Percentiles rank a stretch among this genome's conserved stretches.
Evolutionary conservation across 2,329 filamentous ascomycete species (phyloP).

Genomic region (Onygenales sp.): DNA sequence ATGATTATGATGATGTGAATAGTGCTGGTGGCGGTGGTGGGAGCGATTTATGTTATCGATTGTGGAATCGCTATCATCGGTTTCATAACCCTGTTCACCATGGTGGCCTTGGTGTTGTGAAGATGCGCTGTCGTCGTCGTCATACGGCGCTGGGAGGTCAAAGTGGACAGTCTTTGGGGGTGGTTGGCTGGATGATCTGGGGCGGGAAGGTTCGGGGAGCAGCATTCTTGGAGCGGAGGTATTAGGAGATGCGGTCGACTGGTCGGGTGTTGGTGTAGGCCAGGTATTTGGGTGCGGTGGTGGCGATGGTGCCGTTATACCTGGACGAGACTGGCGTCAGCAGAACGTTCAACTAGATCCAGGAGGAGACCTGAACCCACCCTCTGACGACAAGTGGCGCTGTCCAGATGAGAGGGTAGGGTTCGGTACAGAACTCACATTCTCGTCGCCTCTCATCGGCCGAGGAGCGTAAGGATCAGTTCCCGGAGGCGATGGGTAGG

Average conservation of each 20-base stretch:
- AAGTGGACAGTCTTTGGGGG: conserved; percentile 12
- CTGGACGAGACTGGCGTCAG: conserved; percentile 9
- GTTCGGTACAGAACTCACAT: conserved; percentile 38
- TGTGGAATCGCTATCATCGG: conserved; percentile 33
- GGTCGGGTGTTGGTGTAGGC: conserved; percentile 5
- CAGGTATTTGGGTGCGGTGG: not conserved
- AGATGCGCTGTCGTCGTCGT: conserved; percentile 8
- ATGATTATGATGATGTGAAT: not conserved
- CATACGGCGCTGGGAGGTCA: conserved; percentile 7
- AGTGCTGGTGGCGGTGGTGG: conserved; percentile 8
- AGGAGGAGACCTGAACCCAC: conserved; percentile 27
- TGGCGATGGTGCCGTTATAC: conserved; percentile 11
- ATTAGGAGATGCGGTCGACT: too few relatives aligned
- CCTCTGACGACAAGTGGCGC: conserved; percentile 27
- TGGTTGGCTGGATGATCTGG: conserved; percentile 10
- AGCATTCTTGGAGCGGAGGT: too few relatives aligned
- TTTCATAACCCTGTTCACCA: conserved; percentile 30
- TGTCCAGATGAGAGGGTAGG: conserved; percentile 26
- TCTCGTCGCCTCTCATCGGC: conserved; percentile 36
- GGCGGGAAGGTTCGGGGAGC: not conserved
- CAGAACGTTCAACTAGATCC: not conserved
- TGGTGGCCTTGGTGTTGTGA: conserved; percentile 2
- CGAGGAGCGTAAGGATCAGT: conserved; percentile 30
- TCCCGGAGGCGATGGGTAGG: conserved; percentile 26
- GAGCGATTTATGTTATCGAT: conserved; percentile 16